Conservation (phyloP, 768 basidiomycete species). For the Russula abietina region DNA sequence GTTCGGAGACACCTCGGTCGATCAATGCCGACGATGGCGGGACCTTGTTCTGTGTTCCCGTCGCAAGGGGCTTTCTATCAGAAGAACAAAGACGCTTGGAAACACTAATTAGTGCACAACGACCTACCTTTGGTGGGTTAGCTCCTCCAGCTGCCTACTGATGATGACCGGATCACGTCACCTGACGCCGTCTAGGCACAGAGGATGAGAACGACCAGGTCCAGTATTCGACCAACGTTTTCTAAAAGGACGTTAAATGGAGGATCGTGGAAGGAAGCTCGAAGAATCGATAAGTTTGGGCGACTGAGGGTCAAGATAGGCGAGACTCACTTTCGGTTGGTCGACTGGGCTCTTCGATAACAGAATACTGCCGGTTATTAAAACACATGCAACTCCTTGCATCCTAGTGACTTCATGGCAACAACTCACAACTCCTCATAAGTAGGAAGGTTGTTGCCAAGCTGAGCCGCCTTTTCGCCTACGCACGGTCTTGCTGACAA, state of each 20-base stretch:
- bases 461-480: no score
- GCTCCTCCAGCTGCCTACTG: background rate
- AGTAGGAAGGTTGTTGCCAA: background rate
- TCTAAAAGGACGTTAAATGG: background rate
- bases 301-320: background rate
- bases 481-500: background rate
- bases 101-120: background rate
- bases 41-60: no score
- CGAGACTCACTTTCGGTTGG: background rate
- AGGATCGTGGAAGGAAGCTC: background rate
- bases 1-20: background rate
- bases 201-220: background rate
- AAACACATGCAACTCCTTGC: background rate
- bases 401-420: no score
- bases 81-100: background rate
- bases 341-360: background rate
- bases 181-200: background rate
- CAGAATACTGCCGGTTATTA: background rate
- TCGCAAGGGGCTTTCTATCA: slow-evolving; percentile 1
- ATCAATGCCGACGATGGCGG: slow-evolving; percentile 4
- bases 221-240: background rate
- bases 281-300: background rate
- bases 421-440: background rate
- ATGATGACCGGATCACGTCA: background rate
- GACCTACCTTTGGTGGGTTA: background rate